Conservation (phyloP, 768 basidiomycete species). For the Mycena haematopus region DNA sequence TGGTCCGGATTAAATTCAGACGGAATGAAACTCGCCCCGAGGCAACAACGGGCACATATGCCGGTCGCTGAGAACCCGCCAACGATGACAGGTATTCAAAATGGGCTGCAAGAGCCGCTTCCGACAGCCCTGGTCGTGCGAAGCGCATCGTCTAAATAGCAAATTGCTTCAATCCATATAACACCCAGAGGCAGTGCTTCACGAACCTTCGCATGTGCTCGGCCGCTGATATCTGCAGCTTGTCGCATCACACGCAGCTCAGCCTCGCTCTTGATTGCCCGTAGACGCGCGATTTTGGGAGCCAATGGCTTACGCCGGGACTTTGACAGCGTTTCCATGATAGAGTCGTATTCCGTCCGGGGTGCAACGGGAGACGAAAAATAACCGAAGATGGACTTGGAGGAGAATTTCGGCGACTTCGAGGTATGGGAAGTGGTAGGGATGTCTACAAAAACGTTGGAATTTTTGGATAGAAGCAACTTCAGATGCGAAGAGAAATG, state of each 20-base stretch:
- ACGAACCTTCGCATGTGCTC: conserved; percentile 82
- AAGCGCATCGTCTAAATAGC: conserved; percentile 81
- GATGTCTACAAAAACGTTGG: conserved; percentile 60
- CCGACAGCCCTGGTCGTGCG: conserved; percentile 59
- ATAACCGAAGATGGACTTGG: conserved; percentile 65
- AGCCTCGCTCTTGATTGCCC: conserved; percentile 78
- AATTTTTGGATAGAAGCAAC: conserved; percentile 53
- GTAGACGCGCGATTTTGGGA: conserved; percentile 71
- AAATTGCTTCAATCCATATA: neutral
- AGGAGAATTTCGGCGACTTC: conserved; percentile 46
- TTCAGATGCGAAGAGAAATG: conserved; percentile 65
- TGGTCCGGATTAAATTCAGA: neutral
- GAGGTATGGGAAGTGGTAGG: conserved; percentile 35
- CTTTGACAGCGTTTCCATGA: conserved; percentile 60
- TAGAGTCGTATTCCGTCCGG: conserved; percentile 56
- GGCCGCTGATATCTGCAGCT: conserved; percentile 88
- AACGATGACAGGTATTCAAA: conserved; percentile 90
- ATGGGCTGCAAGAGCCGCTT: conserved; percentile 73
- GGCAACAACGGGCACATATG: conserved; percentile 98
- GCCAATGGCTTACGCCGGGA: conserved; percentile 59
- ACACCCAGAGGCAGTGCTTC: neutral
- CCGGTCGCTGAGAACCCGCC: conserved; percentile 81
- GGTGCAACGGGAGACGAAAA: conserved; percentile 42
- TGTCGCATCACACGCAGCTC: conserved; percentile 83
- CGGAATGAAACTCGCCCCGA: conserved; percentile 69